Conservation (phyloP, 768 basidiomycete species). For the Dacryopinax spathularia region DNA sequence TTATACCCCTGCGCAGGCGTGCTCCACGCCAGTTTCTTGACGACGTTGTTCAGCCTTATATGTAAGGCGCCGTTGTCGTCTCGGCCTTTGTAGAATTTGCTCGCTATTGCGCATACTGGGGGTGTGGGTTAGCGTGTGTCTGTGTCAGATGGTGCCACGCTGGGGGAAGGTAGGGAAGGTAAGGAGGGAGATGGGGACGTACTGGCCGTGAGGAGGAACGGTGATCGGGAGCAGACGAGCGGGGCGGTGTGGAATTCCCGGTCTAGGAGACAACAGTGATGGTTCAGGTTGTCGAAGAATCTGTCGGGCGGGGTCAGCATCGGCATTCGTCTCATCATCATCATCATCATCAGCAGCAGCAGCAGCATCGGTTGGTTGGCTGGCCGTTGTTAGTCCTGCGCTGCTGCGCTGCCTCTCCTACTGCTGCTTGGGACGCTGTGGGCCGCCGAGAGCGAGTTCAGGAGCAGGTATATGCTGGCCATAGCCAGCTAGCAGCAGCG, state of each 20-base stretch:
- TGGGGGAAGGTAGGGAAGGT: not conserved
- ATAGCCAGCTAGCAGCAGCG: no score
- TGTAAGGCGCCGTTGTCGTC: constrained; percentile 51
- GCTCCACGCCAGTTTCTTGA: constrained; percentile 75
- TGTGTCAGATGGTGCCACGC: not conserved
- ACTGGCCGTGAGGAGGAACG: constrained; percentile 90
- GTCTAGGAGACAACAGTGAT: constrained; percentile 70
- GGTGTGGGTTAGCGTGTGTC: no score
- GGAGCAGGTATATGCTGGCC: no score
- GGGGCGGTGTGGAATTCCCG: constrained; percentile 85
- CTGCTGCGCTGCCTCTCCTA: no score
- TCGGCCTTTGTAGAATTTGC: constrained; percentile 71
- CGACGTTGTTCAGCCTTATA: constrained; percentile 59
- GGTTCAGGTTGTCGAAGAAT: constrained; percentile 27
- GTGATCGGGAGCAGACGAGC: constrained; percentile 83
- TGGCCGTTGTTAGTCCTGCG: no score
- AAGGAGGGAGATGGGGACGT: constrained; percentile 20
- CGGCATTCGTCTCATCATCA: not conserved
- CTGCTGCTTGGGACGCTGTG: no score
- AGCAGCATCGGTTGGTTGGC: no score
- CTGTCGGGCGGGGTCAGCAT: not conserved
- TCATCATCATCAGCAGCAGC: not conserved
- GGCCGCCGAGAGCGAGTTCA: no score
- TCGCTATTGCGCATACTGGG: constrained; percentile 89
- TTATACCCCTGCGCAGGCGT: constrained; percentile 81